These are phyloP conservation scores for Coemansia sp. DNA, from an alignment of 192 early-diverging fungal genomes.

Conservation along the genomic window DNA sequence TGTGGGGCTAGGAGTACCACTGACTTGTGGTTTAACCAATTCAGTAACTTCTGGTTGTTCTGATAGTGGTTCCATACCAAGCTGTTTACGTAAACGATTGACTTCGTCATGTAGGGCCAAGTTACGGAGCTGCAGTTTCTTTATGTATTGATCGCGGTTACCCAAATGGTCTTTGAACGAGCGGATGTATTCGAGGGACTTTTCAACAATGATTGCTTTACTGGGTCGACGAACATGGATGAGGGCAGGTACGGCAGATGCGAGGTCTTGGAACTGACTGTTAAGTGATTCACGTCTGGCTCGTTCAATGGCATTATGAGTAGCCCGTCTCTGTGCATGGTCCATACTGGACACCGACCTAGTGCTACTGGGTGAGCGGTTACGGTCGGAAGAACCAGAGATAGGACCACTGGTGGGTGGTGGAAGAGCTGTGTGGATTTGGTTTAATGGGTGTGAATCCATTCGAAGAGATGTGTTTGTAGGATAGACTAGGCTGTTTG, in stretches of 20 bases:
- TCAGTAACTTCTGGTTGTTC: too few relatives aligned
- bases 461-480: too few relatives aligned
- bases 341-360: slow-evolving; percentile 24
- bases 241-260: slow-evolving; percentile 72
- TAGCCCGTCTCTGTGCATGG: slow-evolving; percentile 64
- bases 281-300: slow-evolving; percentile 78
- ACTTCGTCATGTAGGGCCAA: slow-evolving; percentile 58
- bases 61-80: slow-evolving; percentile 54
- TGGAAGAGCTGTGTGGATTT: too few relatives aligned
- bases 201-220: slow-evolving; percentile 76
- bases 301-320: slow-evolving; percentile 78
- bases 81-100: slow-evolving; percentile 55
- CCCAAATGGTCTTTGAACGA: slow-evolving; percentile 45
- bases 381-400: slow-evolving; percentile 30
- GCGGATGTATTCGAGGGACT: slow-evolving; percentile 67
- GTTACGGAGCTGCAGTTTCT: slow-evolving; percentile 53
- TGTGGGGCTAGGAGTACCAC: too few relatives aligned
- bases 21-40: too few relatives aligned
- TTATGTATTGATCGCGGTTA: slow-evolving; percentile 49
- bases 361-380: slow-evolving; percentile 35
- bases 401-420: slow-evolving; percentile 23
- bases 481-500: too few relatives aligned
- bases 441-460: too few relatives aligned
- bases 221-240: slow-evolving; percentile 70
- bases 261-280: slow-evolving; percentile 76